Evolutionary conservation across 176 grass and related monocot species (phyloP), one percentile per base, ranked within the genome.

Genomic region (Themeda triandra): DNA sequence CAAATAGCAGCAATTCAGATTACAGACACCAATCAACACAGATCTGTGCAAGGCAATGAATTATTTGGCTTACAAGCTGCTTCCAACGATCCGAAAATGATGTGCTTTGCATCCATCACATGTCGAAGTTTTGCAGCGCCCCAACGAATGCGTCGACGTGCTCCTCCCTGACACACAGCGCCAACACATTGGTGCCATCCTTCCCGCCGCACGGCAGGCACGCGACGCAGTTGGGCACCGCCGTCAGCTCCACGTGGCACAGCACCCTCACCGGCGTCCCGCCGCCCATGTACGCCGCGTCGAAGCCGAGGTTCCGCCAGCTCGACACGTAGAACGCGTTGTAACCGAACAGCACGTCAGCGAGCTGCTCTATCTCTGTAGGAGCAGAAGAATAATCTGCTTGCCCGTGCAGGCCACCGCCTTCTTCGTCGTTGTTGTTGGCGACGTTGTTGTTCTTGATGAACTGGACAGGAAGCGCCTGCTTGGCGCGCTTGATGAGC

Each of bases 251-350:
- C 27, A 46, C 11, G 6, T 18, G 2, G 12, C 36, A 72, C 69
- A 73, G 45, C 23, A 63, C 37, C 54, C 54, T 9, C 11, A 35
- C 39, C 10, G 81, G 54, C 37, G 18, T 33, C 18, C 81, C 81
- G 35, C 69, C 24, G 37, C 81, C 81, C 8, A 63, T 64, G 70
- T 83, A 69, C 10, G 62, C 69, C 33, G 3, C 37, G 0, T 73
- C 68, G 12, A 46, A 49, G 21, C 70, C 82, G 3, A 84, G 29
- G 40, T 76, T 75, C 39, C 72, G 21, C 82, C 82, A 84, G 59
- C 60, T 74, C 42, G 72, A 24, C 13, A 76, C 40, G 13, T 17
- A 49, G 15, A 84, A 25, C 10, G 37, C 73, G 58, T 53, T 36
- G 60, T 84, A 84, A 27, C 39, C 70, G 12, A 63, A 46, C 70